Base-by-base conservation (phyloP, 495 filamentous ascomycete genomes). In the Pyronema domesticum region DNA sequence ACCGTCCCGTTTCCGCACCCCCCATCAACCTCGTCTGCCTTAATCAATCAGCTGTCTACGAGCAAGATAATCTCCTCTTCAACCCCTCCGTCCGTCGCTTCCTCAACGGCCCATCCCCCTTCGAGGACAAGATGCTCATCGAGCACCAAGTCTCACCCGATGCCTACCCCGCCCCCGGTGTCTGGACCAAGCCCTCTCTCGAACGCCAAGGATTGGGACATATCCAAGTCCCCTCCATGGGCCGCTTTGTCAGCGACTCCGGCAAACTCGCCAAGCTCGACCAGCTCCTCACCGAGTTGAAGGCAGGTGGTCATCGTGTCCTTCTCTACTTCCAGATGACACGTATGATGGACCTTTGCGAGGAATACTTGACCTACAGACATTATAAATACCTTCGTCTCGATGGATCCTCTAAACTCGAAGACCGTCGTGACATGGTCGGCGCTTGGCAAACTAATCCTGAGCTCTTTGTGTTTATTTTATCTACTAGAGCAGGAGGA, bases 321-420 rank as follows among this genome's bases (percentile, higher is more conserved):
- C 78, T 99, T 7, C 73, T 99, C n/a, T 99, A 99, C 73, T 99
- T 99, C 81, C 91, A 99, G 71, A 99, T 99, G 91, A 99, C 91
- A n/a, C 81, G 85, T 60, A 99, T 99, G 91, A 96, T 99, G 65
- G 91, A 99, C 64, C 72, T 99, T 37, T 95, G 95, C 83, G 91
- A 99, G 63, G 91, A 99, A 68, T 99, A 96, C 64, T 75, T 99
- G 40, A 96, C 91, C 3, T 96, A 95, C 71, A 82, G 91, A 60
- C 95, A 95, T 69, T 95, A 93, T 79, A 94, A 94, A 67, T 98
- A 96, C 71, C 88, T 89, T 56, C 83, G 91, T 15, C 78, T 98
- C 34, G 91, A 98, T 60, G 91, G 91, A 64, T 94, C 87, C 34
- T 96, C 91, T n/a, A 98, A 95, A 67, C 76, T 98, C 53, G 91